phyloP scores from a whole-genome alignment of 805 yeast species.

The Torulaspora quercuum region DNA sequence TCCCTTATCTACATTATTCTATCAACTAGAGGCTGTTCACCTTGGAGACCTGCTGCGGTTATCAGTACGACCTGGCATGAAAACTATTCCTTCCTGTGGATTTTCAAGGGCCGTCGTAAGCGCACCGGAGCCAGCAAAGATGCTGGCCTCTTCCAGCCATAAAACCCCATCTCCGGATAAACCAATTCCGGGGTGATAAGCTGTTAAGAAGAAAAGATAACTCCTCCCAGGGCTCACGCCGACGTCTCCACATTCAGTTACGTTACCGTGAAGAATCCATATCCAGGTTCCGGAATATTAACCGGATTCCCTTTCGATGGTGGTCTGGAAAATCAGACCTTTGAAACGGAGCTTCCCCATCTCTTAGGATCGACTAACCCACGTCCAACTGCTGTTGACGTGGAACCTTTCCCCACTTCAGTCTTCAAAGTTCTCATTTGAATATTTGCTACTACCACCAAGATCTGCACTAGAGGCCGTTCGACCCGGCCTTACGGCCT shows the following conservation, averaged over 20 bases:
- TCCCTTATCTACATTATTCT: slow-evolving; percentile 44
- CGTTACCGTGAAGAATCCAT: slow-evolving; percentile 43
- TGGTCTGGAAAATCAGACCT: slow-evolving; percentile 37
- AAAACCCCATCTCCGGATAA: slow-evolving; percentile 42
- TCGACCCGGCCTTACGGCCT: slow-evolving; percentile 41
- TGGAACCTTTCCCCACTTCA: slow-evolving; percentile 44
- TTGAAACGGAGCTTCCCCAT: slow-evolving; percentile 41
- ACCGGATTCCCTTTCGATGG: slow-evolving; percentile 45
- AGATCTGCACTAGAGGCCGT: slow-evolving; percentile 43
- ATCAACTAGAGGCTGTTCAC: slow-evolving; percentile 45
- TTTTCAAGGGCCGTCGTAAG: slow-evolving; percentile 42
- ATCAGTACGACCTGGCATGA: slow-evolving; percentile 44
- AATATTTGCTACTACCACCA: slow-evolving; percentile 43
- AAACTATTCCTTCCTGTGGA: slow-evolving; percentile 41
- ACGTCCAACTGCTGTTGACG: slow-evolving; percentile 43
- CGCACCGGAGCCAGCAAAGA: slow-evolving; percentile 41
- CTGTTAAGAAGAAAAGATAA: slow-evolving; percentile 43
- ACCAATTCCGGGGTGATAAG: slow-evolving; percentile 42
- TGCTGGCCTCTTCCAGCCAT: slow-evolving; percentile 41
- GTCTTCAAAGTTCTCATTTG: slow-evolving; percentile 43
- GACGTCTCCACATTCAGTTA: slow-evolving; percentile 42
- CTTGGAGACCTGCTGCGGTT: slow-evolving; percentile 47
- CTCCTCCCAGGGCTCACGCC: slow-evolving; percentile 44
- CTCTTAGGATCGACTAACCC: slow-evolving; percentile 44
- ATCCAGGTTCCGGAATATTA: slow-evolving; percentile 44